Base-by-base conservation (phyloP, 176 grass and related monocot species). In the Urochloa ruziziensis region DNA sequence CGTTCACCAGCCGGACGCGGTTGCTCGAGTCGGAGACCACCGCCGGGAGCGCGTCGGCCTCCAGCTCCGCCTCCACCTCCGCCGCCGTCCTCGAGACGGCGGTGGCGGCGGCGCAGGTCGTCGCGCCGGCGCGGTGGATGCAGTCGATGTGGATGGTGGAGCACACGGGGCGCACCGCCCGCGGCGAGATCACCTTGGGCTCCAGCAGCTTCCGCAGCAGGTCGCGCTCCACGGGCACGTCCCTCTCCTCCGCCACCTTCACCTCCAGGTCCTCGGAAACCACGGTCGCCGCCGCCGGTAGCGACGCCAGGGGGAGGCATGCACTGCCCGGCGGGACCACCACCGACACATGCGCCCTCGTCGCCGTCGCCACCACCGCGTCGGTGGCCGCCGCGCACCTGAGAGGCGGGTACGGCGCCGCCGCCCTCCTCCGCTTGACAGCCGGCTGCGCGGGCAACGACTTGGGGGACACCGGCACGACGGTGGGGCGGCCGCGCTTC, bases 121-220 rank as follows among this genome's bases (percentile, higher is more conserved):
- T 4, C 10, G 19, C 28, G 48, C 52, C 51, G 64, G 54, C 34
- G 62, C 17, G 40, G 35, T 44, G 86, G 82, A 63, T 39, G 75
- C 73, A 65, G 34, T 86, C 91, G 42, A 98, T 73, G 70, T 82
- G 82, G 87, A 92, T 91, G 64, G 62, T 89, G 29, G 96, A 99
- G 16, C 83, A 74, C 5, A 99, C 89, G 33, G 93, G 96, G 2
- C 93, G 88, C 79, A 99, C 51, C 4, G 93, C 91, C 75, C 85
- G 91, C 15, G 93, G 93, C 29, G 79, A 87, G 47, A 94, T 87
- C 24, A 99, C 89, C 84, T 79, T 92, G 4, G 89, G 93, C 63
- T 94, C 87, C 83, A 90, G 91, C 82, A 99, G 83, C 82, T 99
- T 99, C 73, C 88, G 86, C 30, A 99, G 89, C 46, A 99, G 83